Percentiles rank a stretch among this genome's conserved stretches.
Conservation (phyloP, 495 filamentous ascomycete genomes). For the Penicillium diatomitis region DNA sequence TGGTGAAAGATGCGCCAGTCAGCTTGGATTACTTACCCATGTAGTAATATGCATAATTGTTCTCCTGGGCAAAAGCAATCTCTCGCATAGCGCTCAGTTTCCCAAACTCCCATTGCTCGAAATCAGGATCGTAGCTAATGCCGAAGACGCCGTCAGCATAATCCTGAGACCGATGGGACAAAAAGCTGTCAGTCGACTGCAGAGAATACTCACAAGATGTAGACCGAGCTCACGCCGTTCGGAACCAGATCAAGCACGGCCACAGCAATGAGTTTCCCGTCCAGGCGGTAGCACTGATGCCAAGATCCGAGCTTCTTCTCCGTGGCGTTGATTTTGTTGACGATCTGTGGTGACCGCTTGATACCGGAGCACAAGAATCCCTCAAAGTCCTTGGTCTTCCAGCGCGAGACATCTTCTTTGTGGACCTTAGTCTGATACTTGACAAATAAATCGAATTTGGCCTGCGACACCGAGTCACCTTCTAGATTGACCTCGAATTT, state of each 20-base stretch:
- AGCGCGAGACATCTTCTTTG: slow-evolving; percentile 57
- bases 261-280: slow-evolving; percentile 80
- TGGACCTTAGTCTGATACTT: slow-evolving; percentile 84
- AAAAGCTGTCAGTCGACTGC: too few relatives aligned
- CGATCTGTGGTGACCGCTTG: slow-evolving; percentile 31
- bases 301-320: slow-evolving; percentile 71
- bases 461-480: slow-evolving; percentile 68
- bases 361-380: slow-evolving; percentile 87
- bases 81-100: slow-evolving; percentile 85
- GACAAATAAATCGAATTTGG: slow-evolving; percentile 72
- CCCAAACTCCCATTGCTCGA: slow-evolving; percentile 70
- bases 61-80: slow-evolving; percentile 68
- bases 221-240: slow-evolving; percentile 82
- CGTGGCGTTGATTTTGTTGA: slow-evolving; percentile 29
- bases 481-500: slow-evolving; percentile 73
- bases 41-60: slow-evolving; percentile 64
- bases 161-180: background rate
- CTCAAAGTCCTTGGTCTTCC: slow-evolving; percentile 60
- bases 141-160: background rate
- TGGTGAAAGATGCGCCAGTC: too few relatives aligned
- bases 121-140: slow-evolving; percentile 64
- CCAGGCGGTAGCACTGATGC: slow-evolving; percentile 90
- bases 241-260: slow-evolving; percentile 85
- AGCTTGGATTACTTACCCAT: slow-evolving; percentile 44
- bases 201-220: slow-evolving; percentile 56